Percentiles rank a stretch among this genome's conserved stretches.
These are phyloP conservation scores for Suhomyces maxii DNA, from an alignment of 1,139 yeast species.

Conservation along the genomic window DNA sequence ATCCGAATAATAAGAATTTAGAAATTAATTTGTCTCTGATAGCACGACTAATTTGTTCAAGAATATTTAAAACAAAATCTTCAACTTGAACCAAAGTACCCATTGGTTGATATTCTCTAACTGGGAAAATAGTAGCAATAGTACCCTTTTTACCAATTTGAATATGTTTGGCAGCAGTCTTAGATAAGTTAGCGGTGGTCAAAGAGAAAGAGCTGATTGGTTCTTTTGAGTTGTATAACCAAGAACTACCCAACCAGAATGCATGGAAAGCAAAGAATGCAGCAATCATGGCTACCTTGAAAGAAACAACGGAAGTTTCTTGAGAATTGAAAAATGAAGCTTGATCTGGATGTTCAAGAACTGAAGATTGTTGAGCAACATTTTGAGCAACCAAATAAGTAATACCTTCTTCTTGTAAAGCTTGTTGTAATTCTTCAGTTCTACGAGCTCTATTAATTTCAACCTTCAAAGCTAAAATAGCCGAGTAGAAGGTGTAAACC, in stretches of 20 bases:
- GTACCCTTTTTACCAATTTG: conserved; percentile 49
- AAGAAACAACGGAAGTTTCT: conserved; percentile 50
- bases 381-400: conserved; percentile 66
- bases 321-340: conserved; percentile 28
- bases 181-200: conserved; percentile 36
- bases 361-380: conserved; percentile 60
- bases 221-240: conserved; percentile 54
- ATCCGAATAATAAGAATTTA: conserved; percentile 70
- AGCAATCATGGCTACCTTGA: conserved; percentile 66
- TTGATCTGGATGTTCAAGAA: conserved; percentile 39
- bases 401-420: conserved; percentile 92
- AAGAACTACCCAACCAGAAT: conserved; percentile 71
- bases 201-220: conserved; percentile 28
- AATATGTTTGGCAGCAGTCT: conserved; percentile 43
- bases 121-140: conserved; percentile 66
- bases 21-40: conserved; percentile 81
- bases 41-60: conserved; percentile 65
- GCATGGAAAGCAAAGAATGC: conserved; percentile 73
- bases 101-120: conserved; percentile 68
- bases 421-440: conserved; percentile 75
- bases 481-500: conserved; percentile 81
- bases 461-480: conserved; percentile 82
- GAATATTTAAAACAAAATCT: conserved; percentile 54
- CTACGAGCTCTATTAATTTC: conserved; percentile 89
- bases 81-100: conserved; percentile 65